phyloP scores from a whole-genome alignment of 2,329 filamentous ascomycete genomes.

The Pyrenochaeta sp. region DNA sequence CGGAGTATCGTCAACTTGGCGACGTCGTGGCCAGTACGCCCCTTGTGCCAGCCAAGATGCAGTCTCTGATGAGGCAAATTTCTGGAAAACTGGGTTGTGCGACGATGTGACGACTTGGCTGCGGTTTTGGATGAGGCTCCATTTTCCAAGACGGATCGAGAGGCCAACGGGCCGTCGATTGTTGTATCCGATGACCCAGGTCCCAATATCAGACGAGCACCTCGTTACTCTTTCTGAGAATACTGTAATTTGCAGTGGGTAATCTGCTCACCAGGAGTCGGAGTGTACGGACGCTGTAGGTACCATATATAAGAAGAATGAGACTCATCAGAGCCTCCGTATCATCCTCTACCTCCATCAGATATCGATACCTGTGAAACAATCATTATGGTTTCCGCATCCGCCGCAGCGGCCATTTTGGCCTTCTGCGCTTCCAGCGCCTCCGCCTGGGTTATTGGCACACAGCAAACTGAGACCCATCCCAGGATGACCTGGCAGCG shows the following conservation, averaged over 20 bases:
- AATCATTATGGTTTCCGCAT: conserved; percentile 31
- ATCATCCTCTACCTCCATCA: not conserved
- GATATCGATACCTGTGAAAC: not conserved
- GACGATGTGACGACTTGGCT: conserved; percentile 12
- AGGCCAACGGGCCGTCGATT: conserved; percentile 25
- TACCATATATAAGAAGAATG: conserved; percentile 16
- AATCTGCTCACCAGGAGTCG: not conserved
- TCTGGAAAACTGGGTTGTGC: conserved; percentile 10
- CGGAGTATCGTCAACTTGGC: conserved; percentile 29
- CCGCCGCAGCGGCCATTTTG: conserved; percentile 26
- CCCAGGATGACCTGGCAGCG: conserved; percentile 51
- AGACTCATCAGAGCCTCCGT: conserved; percentile 8
- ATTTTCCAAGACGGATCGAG: conserved; percentile 24
- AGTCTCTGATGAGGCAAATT: conserved; percentile 6
- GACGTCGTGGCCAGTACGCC: conserved; percentile 4
- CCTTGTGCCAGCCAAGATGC: conserved; percentile 11
- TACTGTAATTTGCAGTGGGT: conserved; percentile 20
- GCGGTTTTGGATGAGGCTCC: conserved; percentile 2
- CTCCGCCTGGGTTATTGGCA: conserved; percentile 48
- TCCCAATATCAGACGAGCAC: conserved; percentile 13
- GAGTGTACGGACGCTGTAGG: not conserved
- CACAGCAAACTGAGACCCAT: conserved; percentile 51
- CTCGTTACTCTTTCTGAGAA: conserved; percentile 11
- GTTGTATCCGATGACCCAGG: conserved; percentile 21
- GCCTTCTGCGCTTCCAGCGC: conserved; percentile 36